A percentile compares a stretch with the other conserved stretches of the same genome.
phyloP scores from a whole-genome alignment of 768 basidiomycete genomes.

The Termitomyces sp. region DNA sequence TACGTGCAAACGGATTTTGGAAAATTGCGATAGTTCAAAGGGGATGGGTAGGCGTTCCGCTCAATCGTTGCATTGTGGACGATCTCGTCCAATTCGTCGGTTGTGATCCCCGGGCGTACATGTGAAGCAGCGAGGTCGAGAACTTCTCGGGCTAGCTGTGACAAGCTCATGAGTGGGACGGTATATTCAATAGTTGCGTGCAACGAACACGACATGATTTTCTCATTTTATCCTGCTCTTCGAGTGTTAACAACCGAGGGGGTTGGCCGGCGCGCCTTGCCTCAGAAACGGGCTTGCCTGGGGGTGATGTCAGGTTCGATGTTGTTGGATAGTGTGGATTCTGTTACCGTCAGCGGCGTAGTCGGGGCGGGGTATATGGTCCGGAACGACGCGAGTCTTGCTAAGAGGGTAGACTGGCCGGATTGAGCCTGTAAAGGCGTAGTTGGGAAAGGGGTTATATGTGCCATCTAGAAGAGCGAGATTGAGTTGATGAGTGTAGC shows the following conservation, averaged over 20 bases:
- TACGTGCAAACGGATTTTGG: conserved; percentile 98
- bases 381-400: conserved; percentile 68
- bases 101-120: conserved; percentile 88
- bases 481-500: neutral
- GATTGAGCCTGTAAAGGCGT: conserved; percentile 72
- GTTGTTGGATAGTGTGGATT: conserved; percentile 12
- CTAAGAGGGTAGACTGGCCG: conserved; percentile 89
- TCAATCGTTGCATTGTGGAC: conserved; percentile 91
- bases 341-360: conserved; percentile 59
- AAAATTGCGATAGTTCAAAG: conserved; percentile 85
- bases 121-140: conserved; percentile 86
- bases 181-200: neutral
- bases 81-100: conserved; percentile 90
- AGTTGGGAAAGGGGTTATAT: conserved; percentile 76
- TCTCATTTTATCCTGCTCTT: conserved; percentile 89
- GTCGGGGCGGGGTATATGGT: conserved; percentile 83
- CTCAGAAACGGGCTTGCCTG: conserved; percentile 62
- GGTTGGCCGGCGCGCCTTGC: conserved; percentile 51
- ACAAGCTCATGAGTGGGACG: conserved; percentile 1
- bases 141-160: conserved; percentile 85
- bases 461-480: conserved; percentile 51
- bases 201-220: conserved; percentile 73
- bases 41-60: conserved; percentile 89
- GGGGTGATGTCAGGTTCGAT: conserved; percentile 6
- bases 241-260: conserved; percentile 57